Evolutionary conservation across 805 yeast genomes (phyloP).

Genomic region (Candida peoriensis): DNA sequence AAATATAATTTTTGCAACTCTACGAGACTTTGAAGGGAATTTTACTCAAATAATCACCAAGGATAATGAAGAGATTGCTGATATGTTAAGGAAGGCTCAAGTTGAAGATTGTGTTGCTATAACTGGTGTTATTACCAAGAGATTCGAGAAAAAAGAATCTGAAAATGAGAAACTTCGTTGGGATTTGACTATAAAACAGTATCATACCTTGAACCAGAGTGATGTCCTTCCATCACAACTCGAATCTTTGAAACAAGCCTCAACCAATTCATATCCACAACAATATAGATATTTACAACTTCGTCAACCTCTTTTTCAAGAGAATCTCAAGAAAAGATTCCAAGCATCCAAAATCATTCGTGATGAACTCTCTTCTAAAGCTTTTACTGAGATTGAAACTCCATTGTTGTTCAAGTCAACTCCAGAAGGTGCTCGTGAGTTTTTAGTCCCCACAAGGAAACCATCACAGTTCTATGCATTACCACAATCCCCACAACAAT

Average conservation of each 20-base stretch:
- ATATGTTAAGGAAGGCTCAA: constrained; percentile 39
- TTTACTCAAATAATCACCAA: constrained; percentile 49
- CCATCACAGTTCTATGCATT: constrained; percentile 68
- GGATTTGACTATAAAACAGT: constrained; percentile 53
- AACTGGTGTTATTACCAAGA: constrained; percentile 45
- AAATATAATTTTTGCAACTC: constrained; percentile 59
- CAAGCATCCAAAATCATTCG: constrained; percentile 46
- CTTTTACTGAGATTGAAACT: constrained; percentile 84
- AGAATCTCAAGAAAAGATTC: constrained; percentile 52
- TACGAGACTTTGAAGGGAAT: constrained; percentile 73
- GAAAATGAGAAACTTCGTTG: constrained; percentile 28
- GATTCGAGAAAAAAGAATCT: constrained; percentile 21
- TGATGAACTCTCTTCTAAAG: constrained; percentile 31
- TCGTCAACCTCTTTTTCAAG: constrained; percentile 53
- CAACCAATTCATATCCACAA: constrained; percentile 62
- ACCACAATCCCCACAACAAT: constrained; percentile 98
- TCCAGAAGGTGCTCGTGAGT: constrained; percentile 97
- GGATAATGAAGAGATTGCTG: constrained; percentile 30
- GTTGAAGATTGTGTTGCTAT: constrained; percentile 75
- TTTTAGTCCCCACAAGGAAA: constrained; percentile 84
- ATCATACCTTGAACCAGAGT: constrained; percentile 59
- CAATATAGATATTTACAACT: constrained; percentile 79
- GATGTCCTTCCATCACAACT: constrained; percentile 64
- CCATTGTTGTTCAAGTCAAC: constrained; percentile 92
- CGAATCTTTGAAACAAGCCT: constrained; percentile 46